Evolutionary conservation across 2,329 filamentous ascomycete species (phyloP).

Genomic region (Aureobasidium melanogenum): DNA sequence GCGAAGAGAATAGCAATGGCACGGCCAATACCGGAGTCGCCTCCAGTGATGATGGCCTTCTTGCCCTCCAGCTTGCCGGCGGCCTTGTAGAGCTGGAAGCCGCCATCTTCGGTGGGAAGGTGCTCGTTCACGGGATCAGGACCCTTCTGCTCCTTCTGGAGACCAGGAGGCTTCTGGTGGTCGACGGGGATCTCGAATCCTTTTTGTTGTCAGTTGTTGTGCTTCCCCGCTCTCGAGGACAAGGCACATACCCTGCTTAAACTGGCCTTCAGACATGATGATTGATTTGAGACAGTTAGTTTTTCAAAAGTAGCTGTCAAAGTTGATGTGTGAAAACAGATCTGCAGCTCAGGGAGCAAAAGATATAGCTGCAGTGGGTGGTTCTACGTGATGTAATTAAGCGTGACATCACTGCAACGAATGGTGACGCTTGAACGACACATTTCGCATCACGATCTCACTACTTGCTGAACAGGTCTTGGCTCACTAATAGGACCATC

Average conservation of each 20-base stretch:
- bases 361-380: neutral
- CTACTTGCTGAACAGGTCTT: neutral
- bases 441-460: neutral
- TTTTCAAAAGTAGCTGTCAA: neutral
- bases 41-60: conserved; percentile 71
- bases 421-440: neutral
- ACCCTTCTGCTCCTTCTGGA: conserved; percentile 33
- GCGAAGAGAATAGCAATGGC: conserved; percentile 69
- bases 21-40: conserved; percentile 70
- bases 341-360: neutral
- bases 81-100: conserved; percentile 61
- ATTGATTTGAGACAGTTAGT: neutral
- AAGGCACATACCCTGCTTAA: conserved; percentile 5
- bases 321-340: neutral
- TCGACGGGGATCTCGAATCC: conserved; percentile 44
- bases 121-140: conserved; percentile 53
- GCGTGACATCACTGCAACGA: neutral
- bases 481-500: neutral
- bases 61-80: conserved; percentile 68
- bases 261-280: conserved; percentile 11
- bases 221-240: too few relatives aligned
- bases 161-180: conserved; percentile 42
- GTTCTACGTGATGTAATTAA: neutral
- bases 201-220: conserved; percentile 16
- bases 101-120: conserved; percentile 59